Evolutionary conservation across 1,139 yeast species (phyloP).

Genomic region (Debaryomyces udenii): DNA sequence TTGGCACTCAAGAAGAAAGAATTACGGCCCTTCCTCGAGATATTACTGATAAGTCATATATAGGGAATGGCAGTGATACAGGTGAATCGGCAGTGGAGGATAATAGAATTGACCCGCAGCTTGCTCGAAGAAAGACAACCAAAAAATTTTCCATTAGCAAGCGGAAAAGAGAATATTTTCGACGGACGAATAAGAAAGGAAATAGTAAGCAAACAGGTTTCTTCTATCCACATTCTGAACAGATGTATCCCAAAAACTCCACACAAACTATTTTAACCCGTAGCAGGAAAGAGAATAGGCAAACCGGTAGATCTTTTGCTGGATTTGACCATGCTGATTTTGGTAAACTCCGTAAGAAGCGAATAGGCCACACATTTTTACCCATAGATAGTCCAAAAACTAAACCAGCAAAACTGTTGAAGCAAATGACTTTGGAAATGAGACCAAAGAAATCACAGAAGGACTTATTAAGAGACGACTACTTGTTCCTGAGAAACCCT

Average conservation of each 20-base stretch:
- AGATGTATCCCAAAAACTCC: no score
- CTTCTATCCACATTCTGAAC: no score
- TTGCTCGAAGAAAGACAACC: background rate
- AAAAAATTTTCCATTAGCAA: background rate
- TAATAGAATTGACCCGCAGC: constrained; percentile 6
- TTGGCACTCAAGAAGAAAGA: background rate
- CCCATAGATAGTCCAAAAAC: no score
- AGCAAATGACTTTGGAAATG: background rate
- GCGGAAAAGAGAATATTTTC: background rate
- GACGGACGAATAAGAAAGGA: background rate
- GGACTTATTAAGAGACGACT: constrained; percentile 18
- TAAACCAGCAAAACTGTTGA: no score
- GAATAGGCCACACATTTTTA: background rate
- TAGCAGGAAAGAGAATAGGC: constrained; percentile 1
- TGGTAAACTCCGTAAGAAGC: constrained; percentile 12
- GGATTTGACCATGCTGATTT: constrained; percentile 3
- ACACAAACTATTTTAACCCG: background rate
- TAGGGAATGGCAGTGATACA: constrained; percentile 12
- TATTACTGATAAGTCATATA: background rate
- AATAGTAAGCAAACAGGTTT: no score
- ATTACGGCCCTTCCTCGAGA: background rate
- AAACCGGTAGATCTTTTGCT: background rate
- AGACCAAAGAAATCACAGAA: constrained; percentile 9
- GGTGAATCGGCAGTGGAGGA: constrained; percentile 21
- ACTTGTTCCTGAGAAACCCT: constrained; percentile 34